phyloP scores from a whole-genome alignment of 139 green algal genomes.

The Limnomonas spitsbergensis region DNA sequence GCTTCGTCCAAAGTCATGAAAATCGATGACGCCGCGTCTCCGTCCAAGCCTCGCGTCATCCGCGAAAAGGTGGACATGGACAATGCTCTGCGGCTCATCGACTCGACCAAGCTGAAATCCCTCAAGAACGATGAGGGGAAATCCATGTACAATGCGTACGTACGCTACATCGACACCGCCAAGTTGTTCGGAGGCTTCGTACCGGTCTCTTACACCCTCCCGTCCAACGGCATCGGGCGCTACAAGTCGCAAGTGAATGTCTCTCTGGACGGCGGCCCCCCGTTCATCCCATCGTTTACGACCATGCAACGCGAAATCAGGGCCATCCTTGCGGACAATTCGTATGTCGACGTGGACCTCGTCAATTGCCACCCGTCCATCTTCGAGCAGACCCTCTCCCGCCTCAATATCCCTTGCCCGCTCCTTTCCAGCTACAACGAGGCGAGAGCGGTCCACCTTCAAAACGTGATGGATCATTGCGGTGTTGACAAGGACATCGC shows the following conservation, averaged over 20 bases:
- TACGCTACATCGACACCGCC: too few relatives aligned
- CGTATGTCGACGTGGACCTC: slow-evolving; percentile 13
- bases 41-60: too few relatives aligned
- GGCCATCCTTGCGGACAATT: neutral
- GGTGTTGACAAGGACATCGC: neutral
- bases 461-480: neutral
- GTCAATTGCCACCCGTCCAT: slow-evolving; percentile 9
- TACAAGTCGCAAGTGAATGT: neutral
- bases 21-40: too few relatives aligned
- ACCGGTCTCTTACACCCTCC: neutral
- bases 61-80: too few relatives aligned
- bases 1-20: too few relatives aligned
- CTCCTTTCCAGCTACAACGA: neutral
- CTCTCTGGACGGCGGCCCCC: neutral
- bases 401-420: neutral
- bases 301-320: slow-evolving; percentile 3
- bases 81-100: too few relatives aligned
- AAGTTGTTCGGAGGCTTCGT: neutral
- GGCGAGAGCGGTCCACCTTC: neutral
- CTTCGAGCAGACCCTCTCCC: neutral
- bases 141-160: too few relatives aligned
- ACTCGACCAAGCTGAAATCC: too few relatives aligned
- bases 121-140: too few relatives aligned
- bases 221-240: neutral
- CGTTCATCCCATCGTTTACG: neutral